Base-by-base conservation (phyloP, 2,329 filamentous ascomycete species). In the Colletotrichum sansevieriae region DNA sequence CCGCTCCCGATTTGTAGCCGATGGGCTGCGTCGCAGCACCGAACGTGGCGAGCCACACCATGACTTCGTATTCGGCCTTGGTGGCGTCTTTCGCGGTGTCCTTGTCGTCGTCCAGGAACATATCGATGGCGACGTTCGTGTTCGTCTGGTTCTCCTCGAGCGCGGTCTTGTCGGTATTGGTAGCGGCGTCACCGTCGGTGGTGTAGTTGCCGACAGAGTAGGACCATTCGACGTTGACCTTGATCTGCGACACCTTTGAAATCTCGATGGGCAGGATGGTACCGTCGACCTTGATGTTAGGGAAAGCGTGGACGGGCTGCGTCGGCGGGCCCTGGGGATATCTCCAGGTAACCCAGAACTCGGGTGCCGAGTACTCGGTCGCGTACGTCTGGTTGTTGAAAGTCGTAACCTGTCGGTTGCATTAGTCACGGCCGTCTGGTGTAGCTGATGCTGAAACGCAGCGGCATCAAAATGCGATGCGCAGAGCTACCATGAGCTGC, bases 91-190 rank as follows among this genome's bases (percentile, higher is more conserved):
- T 67, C 0, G 87, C 77, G 0, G 75, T 80, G 1, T 70, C 72
- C 62, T 80, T 74, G 73, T 86, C 80, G 29, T 72, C 74, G 71
- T 87, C 86, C 62, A 88, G 76, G 76, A 88, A 89, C 82, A 88
- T 86, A 78, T 89, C 87, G 69, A 89, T 78, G 41, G 85, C 86
- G 39, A 89, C 85, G 78, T 88, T 88, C 75, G 84, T 78, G 72
- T 86, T 85, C 67, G 87, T 75, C 0, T 74, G 70, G n/a, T 76
- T 75, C 0, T 75, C 68, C 3, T 69, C 73, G 12, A 87, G 75
- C 0, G 75, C 73, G 0, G 75, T 41, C 3, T 76, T 67, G 65
- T 81, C 77, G 2, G 82, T 82, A 11, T 75, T 75, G 1, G 76
- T 73, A 8, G 67, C 63, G 3, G 67, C 35, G 3, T 13, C 57